Percentiles rank a stretch among this genome's conserved stretches.
Evolutionary conservation across 2,329 filamentous ascomycete genomes (phyloP).

Genomic region (Mariannaea sp.): DNA sequence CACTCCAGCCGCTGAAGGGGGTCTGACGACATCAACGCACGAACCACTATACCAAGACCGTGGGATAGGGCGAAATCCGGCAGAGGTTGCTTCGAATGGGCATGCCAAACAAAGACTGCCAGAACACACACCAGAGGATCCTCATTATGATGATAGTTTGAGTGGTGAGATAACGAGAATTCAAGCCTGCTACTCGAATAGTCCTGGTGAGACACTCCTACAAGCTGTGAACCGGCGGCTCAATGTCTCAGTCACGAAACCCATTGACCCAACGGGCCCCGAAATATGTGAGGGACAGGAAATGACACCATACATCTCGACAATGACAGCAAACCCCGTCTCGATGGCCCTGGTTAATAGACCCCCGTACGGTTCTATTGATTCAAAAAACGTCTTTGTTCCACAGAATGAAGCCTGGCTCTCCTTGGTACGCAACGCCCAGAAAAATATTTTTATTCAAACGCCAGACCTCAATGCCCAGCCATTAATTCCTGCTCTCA

Average conservation of each 20-base stretch:
- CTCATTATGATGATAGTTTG: conserved; percentile 68
- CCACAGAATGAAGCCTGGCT: conserved; percentile 80
- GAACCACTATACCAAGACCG: conserved; percentile 5
- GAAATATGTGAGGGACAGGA: conserved; percentile 56
- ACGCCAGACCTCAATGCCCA: conserved; percentile 77
- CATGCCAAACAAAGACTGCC: conserved; percentile 41
- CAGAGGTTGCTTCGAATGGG: not conserved
- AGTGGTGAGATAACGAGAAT: conserved; percentile 65
- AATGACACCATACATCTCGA: conserved; percentile 68
- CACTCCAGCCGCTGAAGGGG: conserved; percentile 2
- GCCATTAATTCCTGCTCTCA: conserved; percentile 66
- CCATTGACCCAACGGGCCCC: conserved; percentile 57
- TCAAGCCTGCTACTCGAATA: conserved; percentile 59
- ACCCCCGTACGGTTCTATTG: conserved; percentile 67
- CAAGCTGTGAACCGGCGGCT: conserved; percentile 68
- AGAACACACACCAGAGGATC: conserved; percentile 62
- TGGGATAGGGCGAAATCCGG: not conserved
- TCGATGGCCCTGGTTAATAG: conserved; percentile 76
- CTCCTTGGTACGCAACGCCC: conserved; percentile 68
- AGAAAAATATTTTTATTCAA: conserved; percentile 73
- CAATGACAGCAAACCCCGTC: conserved; percentile 54
- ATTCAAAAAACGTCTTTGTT: conserved; percentile 62
- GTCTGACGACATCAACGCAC: conserved; percentile 1
- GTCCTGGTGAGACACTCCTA: conserved; percentile 56
- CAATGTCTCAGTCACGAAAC: conserved; percentile 62